These are phyloP conservation scores for Lachnellula suecica DNA, from an alignment of 2,329 filamentous ascomycete genomes.

Conservation along the genomic window DNA sequence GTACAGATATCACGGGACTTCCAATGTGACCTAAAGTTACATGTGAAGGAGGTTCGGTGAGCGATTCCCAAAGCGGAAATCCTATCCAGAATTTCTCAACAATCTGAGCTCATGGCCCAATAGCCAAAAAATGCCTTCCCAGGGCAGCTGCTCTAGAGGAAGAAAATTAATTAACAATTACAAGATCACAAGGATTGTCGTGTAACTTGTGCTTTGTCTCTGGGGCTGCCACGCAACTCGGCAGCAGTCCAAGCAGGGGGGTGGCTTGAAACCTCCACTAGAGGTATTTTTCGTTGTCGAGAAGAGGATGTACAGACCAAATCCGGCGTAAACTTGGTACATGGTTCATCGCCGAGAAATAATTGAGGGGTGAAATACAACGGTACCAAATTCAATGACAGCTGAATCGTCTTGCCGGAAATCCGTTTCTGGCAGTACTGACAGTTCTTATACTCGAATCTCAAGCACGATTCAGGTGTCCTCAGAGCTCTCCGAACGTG, in stretches of 20 bases:
- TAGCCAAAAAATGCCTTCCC: neutral
- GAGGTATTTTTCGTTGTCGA: neutral
- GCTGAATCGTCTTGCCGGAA: no score
- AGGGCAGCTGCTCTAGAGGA: neutral
- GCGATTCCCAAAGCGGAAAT: constrained; percentile 19
- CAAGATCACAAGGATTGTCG: neutral
- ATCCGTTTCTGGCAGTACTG: no score
- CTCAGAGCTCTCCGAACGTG: neutral
- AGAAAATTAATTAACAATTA: neutral
- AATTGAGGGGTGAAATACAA: neutral
- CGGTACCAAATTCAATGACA: no score
- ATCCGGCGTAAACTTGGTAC: neutral
- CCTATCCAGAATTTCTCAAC: constrained; percentile 15
- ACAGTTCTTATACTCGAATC: no score
- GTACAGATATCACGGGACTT: no score
- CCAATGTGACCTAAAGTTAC: no score
- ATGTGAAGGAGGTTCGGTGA: constrained; percentile 1
- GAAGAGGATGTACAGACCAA: neutral
- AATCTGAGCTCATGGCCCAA: neutral
- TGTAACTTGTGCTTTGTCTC: neutral
- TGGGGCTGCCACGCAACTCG: constrained; percentile 1
- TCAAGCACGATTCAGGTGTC: no score
- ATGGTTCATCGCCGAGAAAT: neutral
- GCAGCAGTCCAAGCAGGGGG: neutral
- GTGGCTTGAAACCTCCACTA: neutral